Evolutionary conservation across 1,284 basidiomycete species (phyloP), one percentile per base, ranked within the genome.

Genomic region (Chalciporus piperatoides): DNA sequence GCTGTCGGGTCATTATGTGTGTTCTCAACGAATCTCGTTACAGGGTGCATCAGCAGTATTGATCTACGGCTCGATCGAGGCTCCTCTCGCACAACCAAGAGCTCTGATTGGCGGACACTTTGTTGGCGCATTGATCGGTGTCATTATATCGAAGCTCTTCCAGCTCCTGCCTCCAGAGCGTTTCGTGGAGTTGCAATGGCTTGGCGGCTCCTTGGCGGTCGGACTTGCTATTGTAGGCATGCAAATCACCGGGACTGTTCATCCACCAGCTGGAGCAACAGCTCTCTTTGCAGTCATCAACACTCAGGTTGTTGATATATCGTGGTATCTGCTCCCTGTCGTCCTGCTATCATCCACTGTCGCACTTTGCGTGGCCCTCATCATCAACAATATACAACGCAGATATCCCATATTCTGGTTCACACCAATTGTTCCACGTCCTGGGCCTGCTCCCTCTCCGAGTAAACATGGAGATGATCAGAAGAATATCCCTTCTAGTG

Each of bases 31-130:
- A 77, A 75, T 49, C 79, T 77, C 60, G 74, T 77, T 25, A 4
- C 60, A 81, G 78, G 82, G 81, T 17, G 82, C 82, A 12, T 76
- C 76, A 4, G 81, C 80, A 9, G 79, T 83, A 3, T 68, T 86
- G 23, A 68, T 78, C 17, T 85, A 79, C 53, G 80, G 78, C 11
- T 74, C 76, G 1, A 74, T 82, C 32, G 81, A 85, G 32, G 71
- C 73, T 2, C 82, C 83, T 2, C 65, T 84, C 30, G 75, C 80
- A 0, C 82, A 85, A 62, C 82, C 84, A 9, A 71, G 81, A n/a
- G 69, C 78, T 10, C 67, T 84, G 12, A 48, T 86, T 27, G 75
- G 76, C 7, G 55, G 59, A 6, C 62, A 61, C 25, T 52, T 61
- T 21, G 48, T 61, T 23, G 54, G 52, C n/a, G 53, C 61, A 6